Evolutionary conservation across 2,329 filamentous ascomycete species (phyloP), one percentile per base, ranked within the genome.

Genomic region (Aspergillus aculeatus): DNA sequence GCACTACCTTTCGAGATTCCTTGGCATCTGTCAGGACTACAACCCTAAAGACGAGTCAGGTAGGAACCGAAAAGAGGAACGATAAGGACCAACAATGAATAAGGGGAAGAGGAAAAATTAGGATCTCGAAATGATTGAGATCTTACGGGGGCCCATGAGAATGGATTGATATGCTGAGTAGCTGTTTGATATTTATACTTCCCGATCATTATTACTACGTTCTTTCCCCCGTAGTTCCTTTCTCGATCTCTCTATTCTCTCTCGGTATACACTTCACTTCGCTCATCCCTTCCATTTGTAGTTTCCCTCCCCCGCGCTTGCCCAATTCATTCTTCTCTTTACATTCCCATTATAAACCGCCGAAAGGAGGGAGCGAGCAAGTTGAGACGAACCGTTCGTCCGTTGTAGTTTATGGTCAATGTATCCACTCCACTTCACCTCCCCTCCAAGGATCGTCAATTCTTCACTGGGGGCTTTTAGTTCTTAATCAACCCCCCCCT

Each of bases 11-110:
- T 47, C 59, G 56, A 55, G 38, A 60, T 59, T 60, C 65, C 63
- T 66, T 67, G 64, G 63, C 66, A 68, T 67, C 67, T 70, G 66
- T 70, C 67, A 69, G 48, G 62, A 63, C 63, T n/a, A 16, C 38
- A 68, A 67, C 64, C 62, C 65, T 65, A 68, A 66, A 59, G 59
- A 56, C 52, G 58, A 47, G 47, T 54, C 54, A 41, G 56, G 58
- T 51, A 57, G 26, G 23, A 35, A 21, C 26, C n/a, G 29, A 35
- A 41, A 41, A 41, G 38, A 41, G 38, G 38, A 41, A 19, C 14
- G 2, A 14, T 4, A n/a, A 41, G 16, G 16, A 19, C 38, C 6
- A n/a, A 3, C 16, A 41, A 41, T n/a, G 38, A 41, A 16, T 19
- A 10, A 24, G 4, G 31, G 31, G 5, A 29, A 16, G 24, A 32